Base-by-base conservation (phyloP, 306 rosid genomes). In the Cicer cuneatum region DNA sequence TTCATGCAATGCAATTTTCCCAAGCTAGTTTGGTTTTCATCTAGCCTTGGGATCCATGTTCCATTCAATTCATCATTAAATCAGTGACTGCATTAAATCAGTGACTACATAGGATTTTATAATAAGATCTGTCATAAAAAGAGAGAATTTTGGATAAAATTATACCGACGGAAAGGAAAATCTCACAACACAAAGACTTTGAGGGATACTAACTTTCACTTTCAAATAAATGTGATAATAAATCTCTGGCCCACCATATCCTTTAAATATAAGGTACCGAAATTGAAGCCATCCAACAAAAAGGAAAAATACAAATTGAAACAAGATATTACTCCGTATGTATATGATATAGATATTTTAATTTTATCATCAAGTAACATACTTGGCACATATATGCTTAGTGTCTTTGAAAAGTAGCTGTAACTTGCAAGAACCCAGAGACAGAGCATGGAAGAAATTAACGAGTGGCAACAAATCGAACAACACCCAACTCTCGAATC, bases 401-500 rank as follows among this genome's bases (percentile, higher is more conserved):
- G 10, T 24, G 5, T 48, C 14, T 19, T 64, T 41, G 49, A 64
- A 42, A 46, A 61, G 6, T 9, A 40, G 48, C n/a, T 45, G n/a
- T 39, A 37, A 70, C 5, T 21, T 29, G 41, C 35, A 8, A 7
- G 18, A 63, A 24, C 33, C 33, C 4, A 24, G 4, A 24, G 33
- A 5, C 35, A 29, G 35, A 29, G 39, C 14, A 83, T 84, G 87
- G 82, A 60, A 13, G 76, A 66, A 19, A 60, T 76, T 10, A 19
- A 76, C 18, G 87, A 84, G 69, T 84, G 87, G 87, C 82, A 84
- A 62, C 71, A 72, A 38, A 81, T 84, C 10, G 80, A 80, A 78
- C 57, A 62, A 5, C 76, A 54, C 14, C 52, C 73, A 16, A 33
- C 18, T 62, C 73, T 10, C 1, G 66, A 74, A 64, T 8, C 52